Conservation (phyloP, 1,284 basidiomycete genomes). For the Boletus semigastroideus region DNA sequence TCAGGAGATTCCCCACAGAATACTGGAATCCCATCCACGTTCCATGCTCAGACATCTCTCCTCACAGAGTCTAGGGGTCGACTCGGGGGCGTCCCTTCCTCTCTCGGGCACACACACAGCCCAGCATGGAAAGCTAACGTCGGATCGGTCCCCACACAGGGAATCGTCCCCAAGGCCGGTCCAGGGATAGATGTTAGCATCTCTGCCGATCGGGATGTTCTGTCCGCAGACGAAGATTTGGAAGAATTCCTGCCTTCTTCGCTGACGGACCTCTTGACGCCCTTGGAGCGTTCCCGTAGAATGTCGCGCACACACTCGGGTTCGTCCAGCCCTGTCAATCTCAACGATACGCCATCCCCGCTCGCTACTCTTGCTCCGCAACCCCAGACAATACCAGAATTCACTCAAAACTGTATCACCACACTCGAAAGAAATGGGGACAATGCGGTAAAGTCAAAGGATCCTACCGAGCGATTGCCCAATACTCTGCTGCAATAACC, state of each 20-base stretch:
- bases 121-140: conserved; percentile 33
- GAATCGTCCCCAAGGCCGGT: neutral
- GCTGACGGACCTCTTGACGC: conserved; percentile 84
- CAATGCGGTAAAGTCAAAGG: neutral
- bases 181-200: conserved; percentile 20
- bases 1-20: conserved; percentile 74
- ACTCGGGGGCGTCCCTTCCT: conserved; percentile 41
- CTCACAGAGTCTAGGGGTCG: conserved; percentile 38
- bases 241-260: conserved; percentile 88
- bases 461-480: neutral
- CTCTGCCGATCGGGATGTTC: conserved; percentile 37
- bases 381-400: conserved; percentile 9
- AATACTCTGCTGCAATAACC: conserved; percentile 1
- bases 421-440: neutral
- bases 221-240: conserved; percentile 70
- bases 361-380: conserved; percentile 17
- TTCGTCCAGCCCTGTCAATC: conserved; percentile 32
- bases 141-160: conserved; percentile 22
- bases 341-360: conserved; percentile 24
- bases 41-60: conserved; percentile 35
- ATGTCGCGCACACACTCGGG: conserved; percentile 69
- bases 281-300: conserved; percentile 75
- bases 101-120: conserved; percentile 42
- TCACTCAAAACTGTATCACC: neutral
- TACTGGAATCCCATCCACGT: conserved; percentile 40